Evolutionary conservation across 331 rosid species (phyloP), one percentile per base, ranked within the genome.

Genomic region (Quercus tomentella): DNA sequence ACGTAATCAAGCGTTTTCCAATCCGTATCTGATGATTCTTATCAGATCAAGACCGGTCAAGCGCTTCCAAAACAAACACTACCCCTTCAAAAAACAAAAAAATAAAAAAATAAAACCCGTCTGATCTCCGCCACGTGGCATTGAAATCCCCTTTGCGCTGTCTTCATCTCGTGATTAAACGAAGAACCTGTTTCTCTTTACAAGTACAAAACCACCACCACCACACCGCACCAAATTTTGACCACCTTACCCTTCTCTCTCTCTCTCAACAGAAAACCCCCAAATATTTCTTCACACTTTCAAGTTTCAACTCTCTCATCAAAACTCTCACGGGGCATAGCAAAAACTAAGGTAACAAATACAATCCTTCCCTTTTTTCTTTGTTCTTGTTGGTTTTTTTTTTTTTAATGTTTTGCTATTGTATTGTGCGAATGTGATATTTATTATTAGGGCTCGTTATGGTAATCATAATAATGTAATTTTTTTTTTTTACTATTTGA

Each of bases 371-470:
- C 51, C 9, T 4, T 33, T 7, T 2, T 3, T 33, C 10, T 18
- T 23, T 67, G 26, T 43, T 21, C 21, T 63, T 3, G 12, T 67
- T 31, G 7, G n/a, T 66, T 31, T 7, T 66, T 7, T 45, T 49
- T 49, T 45, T 45, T 45, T 2, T 0, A 0, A 45, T 10, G 16
- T 45, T 45, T 45, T 10, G 12, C 5, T 73, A 54, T 35, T 41
- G 3, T 17, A 56, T 30, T 10, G 16, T 31, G 43, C 31, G 2
- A 22, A 3, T 51, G 77, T 22, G 55, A 45, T 25, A 73, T 6
- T 62, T 54, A 3, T 80, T 67, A 22, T 79, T 80, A 75, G 78
- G 56, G 56, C 52, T 81, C 77, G 11, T n/a, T 72, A 63, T 18
- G 14, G 77, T 49, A 17, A 63, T 15, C 9, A 75, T 37, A 17